Percentiles rank a stretch among this genome's conserved stretches.
phyloP scores from a whole-genome alignment of 2,329 filamentous ascomycete species.

The Sporothrix brasiliensis region DNA sequence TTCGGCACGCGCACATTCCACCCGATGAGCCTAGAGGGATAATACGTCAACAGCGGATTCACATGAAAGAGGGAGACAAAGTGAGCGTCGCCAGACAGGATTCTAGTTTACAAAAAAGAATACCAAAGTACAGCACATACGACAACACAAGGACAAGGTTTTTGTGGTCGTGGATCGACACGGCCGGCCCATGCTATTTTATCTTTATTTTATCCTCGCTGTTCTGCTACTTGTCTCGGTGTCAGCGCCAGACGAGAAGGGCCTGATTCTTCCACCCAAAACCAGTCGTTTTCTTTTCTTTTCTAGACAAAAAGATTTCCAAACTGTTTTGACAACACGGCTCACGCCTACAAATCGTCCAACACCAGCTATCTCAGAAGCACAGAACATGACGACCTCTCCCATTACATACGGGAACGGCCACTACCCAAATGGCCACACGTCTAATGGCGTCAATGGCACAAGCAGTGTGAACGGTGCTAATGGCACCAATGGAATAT shows the following conservation, averaged over 20 bases:
- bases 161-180: slow-evolving; percentile 11
- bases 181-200: slow-evolving; percentile 2
- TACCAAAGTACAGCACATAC: neutral
- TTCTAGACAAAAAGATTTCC: neutral
- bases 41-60: neutral
- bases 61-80: neutral
- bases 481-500: slow-evolving; percentile 12
- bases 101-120: neutral
- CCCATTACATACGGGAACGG: neutral
- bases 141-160: neutral
- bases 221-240: slow-evolving; percentile 12
- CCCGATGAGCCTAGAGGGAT: slow-evolving; percentile 4
- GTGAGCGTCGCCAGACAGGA: neutral
- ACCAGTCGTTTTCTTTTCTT: neutral
- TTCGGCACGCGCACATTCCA: slow-evolving; percentile 12
- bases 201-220: neutral
- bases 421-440: slow-evolving; percentile 1
- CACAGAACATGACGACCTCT: neutral
- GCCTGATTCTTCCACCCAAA: slow-evolving; percentile 10
- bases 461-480: neutral
- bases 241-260: slow-evolving; percentile 6
- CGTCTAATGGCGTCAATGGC: slow-evolving; percentile 13
- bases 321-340: neutral
- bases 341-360: neutral
- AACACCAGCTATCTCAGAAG: neutral